Evolutionary conservation across 2,329 filamentous ascomycete species (phyloP).

Genomic region (Neonectria hederae): DNA sequence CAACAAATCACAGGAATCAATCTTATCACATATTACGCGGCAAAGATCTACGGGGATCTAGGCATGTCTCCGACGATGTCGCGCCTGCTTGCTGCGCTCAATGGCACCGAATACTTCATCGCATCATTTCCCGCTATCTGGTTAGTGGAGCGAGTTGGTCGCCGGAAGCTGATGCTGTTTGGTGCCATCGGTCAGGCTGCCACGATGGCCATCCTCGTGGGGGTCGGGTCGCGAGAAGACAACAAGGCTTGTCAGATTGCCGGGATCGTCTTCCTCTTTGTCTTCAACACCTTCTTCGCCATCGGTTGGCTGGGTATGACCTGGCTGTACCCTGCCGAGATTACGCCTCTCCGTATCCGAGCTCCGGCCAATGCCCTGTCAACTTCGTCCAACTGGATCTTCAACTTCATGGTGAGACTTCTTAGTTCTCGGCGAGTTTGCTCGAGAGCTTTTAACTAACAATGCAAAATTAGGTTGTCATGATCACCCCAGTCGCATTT

Average conservation of each 20-base stretch:
- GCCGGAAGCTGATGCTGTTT: conserved; percentile 77
- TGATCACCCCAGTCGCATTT: conserved; percentile 69
- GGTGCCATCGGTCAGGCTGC: conserved; percentile 70
- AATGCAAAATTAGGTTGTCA: conserved; percentile 56
- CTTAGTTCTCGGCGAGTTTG: conserved; percentile 9
- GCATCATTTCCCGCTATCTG: conserved; percentile 70
- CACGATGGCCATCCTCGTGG: conserved; percentile 71
- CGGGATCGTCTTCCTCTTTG: conserved; percentile 73
- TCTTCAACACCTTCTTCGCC: conserved; percentile 67
- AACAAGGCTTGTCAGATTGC: conserved; percentile 63
- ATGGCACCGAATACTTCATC: conserved; percentile 64
- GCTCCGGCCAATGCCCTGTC: conserved; percentile 67
- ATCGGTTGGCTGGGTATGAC: conserved; percentile 67
- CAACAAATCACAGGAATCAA: conserved; percentile 69
- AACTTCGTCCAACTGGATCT: conserved; percentile 67
- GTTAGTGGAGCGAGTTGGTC: conserved; percentile 72
- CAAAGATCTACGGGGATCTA: conserved; percentile 65
- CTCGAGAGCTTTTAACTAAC: background rate
- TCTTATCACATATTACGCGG: conserved; percentile 71
- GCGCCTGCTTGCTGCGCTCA: conserved; percentile 61
- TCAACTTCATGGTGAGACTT: conserved; percentile 65
- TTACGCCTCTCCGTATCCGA: conserved; percentile 73
- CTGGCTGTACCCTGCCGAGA: conserved; percentile 74
- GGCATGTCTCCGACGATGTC: conserved; percentile 64
- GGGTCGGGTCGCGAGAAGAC: conserved; percentile 62